Base-by-base conservation (phyloP, 139 green algal species). In the Chlorella sp. region DNA sequence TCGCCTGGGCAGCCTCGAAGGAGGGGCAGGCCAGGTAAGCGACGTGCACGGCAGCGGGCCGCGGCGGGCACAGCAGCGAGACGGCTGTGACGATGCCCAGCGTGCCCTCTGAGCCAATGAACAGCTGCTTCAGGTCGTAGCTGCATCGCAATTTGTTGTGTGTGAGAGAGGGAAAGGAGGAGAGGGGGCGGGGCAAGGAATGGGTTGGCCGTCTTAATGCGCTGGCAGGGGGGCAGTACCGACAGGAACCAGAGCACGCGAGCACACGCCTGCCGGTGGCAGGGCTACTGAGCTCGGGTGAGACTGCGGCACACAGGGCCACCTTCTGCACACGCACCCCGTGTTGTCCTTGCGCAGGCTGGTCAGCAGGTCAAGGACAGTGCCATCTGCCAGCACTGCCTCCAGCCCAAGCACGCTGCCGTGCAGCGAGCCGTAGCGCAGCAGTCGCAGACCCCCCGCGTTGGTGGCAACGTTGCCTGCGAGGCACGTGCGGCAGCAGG, bases 381-480 rank as follows among this genome's bases (percentile, higher is more conserved):
- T 88, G 46, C 94, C 95, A 67, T 97, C 85, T 19, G 94, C 87
- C 53, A 97, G 79, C 51, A 97, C 96, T 23, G 91, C 95, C 81
- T 99, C 94, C 42, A 99, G 43, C 11, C 95, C 96, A 45, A 98
- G 80, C 50, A 99, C 95, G 8, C 42, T 90, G 31, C 90, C 96
- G 68, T 96, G 94, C 60, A 99, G 84, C 12, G 88, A 94, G 25
- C 96, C 96, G 73, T 99, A 98, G 2, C 95, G 88, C 71, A 99
- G 68, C 41, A 97, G 76, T 5, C 94, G 83, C 66, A 97, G 76
- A 0, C 94, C 94, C 33, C 93, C 92, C 71, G 96, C 96, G 66
- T 99, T 98, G 35, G 96, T 99, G 53, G 94, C 91, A n/a, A 99
- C 87, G 76, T 98, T 98, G 65, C 96, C n/a, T n/a, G n/a, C n/a